Conservation (phyloP, 2,329 filamentous ascomycete genomes). For the Fusarium annulatum region DNA sequence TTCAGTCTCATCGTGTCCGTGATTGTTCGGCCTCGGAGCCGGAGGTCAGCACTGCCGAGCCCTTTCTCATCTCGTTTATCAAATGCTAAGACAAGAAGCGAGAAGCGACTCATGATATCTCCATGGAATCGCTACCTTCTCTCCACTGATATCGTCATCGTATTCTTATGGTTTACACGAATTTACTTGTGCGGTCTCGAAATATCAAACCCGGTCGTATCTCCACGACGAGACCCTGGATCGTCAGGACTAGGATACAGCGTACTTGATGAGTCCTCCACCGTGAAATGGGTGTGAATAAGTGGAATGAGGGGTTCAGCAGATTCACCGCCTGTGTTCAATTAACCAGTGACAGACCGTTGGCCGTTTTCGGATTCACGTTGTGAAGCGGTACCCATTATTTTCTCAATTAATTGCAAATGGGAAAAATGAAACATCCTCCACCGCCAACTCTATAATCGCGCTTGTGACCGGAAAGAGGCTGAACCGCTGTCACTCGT, state of each 20-base stretch:
- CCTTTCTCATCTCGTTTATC: conserved; percentile 25
- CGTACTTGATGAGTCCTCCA: background rate
- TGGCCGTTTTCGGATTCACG: conserved; percentile 15
- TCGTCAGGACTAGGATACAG: conserved; percentile 18
- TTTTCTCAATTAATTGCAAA: conserved; percentile 6
- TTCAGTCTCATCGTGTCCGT: conserved; percentile 13
- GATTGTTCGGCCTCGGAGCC: conserved; percentile 29
- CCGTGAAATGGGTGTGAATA: conserved; percentile 15
- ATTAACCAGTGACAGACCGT: conserved; percentile 12
- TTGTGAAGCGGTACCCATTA: conserved; percentile 7
- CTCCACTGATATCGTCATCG: conserved; percentile 29
- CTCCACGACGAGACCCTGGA: conserved; percentile 35
- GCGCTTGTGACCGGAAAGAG: conserved; percentile 9
- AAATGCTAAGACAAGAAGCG: conserved; percentile 21
- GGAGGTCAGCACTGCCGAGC: conserved; percentile 13
- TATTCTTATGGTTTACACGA: conserved; percentile 5
- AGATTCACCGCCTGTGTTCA: conserved; percentile 25
- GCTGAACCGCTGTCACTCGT: background rate
- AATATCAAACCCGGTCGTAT: background rate
- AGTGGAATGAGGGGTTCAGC: conserved; percentile 31
- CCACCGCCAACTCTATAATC: conserved; percentile 9
- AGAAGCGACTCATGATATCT: conserved; percentile 11
- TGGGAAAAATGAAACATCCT: conserved; percentile 15
- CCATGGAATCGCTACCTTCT: conserved; percentile 6
- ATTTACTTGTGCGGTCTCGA: background rate